Evolutionary conservation across 805 yeast species (phyloP), one percentile per base, ranked within the genome.

Genomic region (Maudiozyma turicensis): DNA sequence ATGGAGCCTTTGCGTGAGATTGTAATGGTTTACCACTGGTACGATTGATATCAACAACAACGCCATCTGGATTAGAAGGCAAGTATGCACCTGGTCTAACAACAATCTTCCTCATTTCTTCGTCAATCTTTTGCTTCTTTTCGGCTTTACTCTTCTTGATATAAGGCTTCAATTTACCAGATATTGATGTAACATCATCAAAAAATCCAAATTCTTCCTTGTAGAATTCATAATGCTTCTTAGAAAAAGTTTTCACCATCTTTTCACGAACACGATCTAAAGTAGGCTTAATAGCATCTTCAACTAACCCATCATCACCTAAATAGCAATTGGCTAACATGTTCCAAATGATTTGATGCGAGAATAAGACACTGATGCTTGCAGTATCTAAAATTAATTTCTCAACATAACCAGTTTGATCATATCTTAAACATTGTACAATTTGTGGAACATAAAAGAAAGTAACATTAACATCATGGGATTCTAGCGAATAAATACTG

Each of bases 321-420:
- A 83, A 84, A 67, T 78, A 93, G 53, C 89, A 80, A 62, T 95
- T 93, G 1, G 99, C 98, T 59, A 84, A 68, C 86, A 93, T 88
- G 61, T 93, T 93, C 99, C 99, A 93, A 48, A 93, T 88, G 55
- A 93, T 90, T 67, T 93, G 99, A 66, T 93, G 99, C 0, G 98
- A 90, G 73, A 93, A 93, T 53, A 91, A 72, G 56, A 86, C 95
- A 30, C 93, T 83, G 11, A 89, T 86, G 61, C 84, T 82, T 1
- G 95, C 97, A 1, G 97, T 87, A 64, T 93, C 98, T 49, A 91
- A 69, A 54, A 93, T 89, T 62, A 86, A 87, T 57, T 88, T 76
- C 57, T 86, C 88, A 43, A 91, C 95, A 58, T 88, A 90, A 0
- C 97, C 98, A 43, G 78, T 71, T 9, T 67, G 67, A 63, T 93